Percentiles rank a stretch among this genome's conserved stretches.
Evolutionary conservation across 2,329 filamentous ascomycete species (phyloP).

Genomic region (Sarocladium brachiariae): DNA sequence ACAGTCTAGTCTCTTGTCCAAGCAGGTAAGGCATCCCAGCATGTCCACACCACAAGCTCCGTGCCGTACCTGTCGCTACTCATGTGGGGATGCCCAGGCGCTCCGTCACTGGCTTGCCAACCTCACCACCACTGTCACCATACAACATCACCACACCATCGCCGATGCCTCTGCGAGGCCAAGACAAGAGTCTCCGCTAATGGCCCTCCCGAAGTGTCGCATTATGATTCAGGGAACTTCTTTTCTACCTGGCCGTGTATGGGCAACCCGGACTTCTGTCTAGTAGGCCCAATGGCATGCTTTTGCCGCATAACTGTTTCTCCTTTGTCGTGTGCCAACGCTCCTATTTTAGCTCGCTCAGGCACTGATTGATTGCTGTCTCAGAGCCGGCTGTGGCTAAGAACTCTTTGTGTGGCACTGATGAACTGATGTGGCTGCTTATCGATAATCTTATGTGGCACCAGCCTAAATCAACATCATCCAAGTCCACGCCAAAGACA

Average conservation of each 20-base stretch:
- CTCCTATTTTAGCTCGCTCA: background rate
- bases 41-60: background rate
- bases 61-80: background rate
- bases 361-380: background rate
- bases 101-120: background rate
- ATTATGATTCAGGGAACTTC: background rate
- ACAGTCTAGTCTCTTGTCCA: background rate
- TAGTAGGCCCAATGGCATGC: background rate
- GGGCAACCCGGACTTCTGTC: background rate
- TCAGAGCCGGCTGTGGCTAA: background rate
- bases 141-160: background rate
- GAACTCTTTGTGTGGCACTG: background rate
- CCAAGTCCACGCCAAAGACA: no score
- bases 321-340: background rate
- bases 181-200: background rate
- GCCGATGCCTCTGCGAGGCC: background rate
- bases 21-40: background rate
- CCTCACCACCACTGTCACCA: background rate
- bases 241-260: background rate
- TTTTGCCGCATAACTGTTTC: background rate
- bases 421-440: conserved; percentile 1
- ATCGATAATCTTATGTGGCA: no score
- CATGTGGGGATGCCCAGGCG: conserved; percentile 4
- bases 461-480: no score
- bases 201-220: background rate